Percentiles rank a stretch among this genome's conserved stretches.
phyloP scores from a whole-genome alignment of 495 filamentous ascomycete genomes.

The Aspergillus sclerotiicarbonarius region DNA sequence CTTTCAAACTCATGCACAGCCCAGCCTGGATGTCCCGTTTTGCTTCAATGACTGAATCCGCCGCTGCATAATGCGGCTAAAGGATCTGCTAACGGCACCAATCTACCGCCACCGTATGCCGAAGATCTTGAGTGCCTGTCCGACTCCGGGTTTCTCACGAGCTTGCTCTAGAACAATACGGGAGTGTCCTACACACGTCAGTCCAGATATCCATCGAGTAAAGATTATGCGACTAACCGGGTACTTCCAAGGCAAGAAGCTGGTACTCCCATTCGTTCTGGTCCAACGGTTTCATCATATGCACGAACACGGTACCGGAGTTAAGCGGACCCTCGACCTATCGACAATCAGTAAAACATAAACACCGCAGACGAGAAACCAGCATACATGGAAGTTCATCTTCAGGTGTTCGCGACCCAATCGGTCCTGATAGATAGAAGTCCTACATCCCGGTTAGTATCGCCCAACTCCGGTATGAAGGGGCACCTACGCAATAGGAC shows the following conservation, averaged over 20 bases:
- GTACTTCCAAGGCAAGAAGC: constrained; percentile 77
- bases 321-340: constrained; percentile 82
- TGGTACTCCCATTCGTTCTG: constrained; percentile 73
- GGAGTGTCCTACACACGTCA: constrained; percentile 33
- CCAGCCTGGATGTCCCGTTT: too few species aligned
- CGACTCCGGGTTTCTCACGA: constrained; percentile 36
- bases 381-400: constrained; percentile 83
- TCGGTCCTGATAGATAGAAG: constrained; percentile 63
- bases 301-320: constrained; percentile 69
- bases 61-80: not conserved
- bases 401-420: constrained; percentile 76
- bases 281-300: constrained; percentile 67
- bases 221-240: constrained; percentile 37
- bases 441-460: constrained; percentile 40
- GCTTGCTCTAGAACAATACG: constrained; percentile 50
- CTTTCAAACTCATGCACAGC: too few species aligned
- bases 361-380: not conserved
- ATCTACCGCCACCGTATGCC: constrained; percentile 53
- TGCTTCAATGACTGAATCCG: not conserved
- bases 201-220: not conserved
- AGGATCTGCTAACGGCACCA: not conserved
- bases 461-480: not conserved
- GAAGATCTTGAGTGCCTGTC: constrained; percentile 46
- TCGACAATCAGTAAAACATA: constrained; percentile 1
- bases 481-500: constrained; percentile 73